phyloP scores from a whole-genome alignment of 2,329 filamentous ascomycete genomes.

The Ascochyta clinopodiicola region DNA sequence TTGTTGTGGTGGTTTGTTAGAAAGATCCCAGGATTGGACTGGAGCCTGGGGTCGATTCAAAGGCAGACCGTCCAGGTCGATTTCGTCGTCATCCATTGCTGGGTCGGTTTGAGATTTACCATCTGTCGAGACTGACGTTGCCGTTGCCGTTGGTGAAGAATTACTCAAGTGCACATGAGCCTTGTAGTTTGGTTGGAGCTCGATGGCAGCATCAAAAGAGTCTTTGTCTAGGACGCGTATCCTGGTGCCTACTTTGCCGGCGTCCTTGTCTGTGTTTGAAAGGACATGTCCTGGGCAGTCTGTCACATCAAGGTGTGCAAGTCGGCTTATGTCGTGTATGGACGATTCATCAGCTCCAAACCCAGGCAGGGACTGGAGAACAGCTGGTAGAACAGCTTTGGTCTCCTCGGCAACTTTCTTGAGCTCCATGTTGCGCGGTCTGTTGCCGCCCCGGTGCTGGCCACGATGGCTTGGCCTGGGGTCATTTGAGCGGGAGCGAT shows the following conservation, averaged over 20 bases:
- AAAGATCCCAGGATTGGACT: conserved; percentile 6
- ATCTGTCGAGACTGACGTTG: background rate
- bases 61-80: conserved; percentile 8
- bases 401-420: conserved; percentile 37
- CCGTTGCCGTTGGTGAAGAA: background rate
- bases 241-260: conserved; percentile 31
- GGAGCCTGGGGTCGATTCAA: background rate
- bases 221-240: conserved; percentile 43
- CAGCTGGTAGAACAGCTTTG: conserved; percentile 27
- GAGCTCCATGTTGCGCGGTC: conserved; percentile 32
- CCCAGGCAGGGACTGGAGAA: conserved; percentile 25
- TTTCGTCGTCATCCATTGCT: background rate
- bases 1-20: background rate
- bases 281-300: conserved; percentile 33
- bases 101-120: background rate
- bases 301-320: conserved; percentile 22
- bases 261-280: conserved; percentile 18
- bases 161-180: conserved; percentile 16
- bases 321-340: conserved; percentile 23
- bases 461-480: conserved; percentile 6
- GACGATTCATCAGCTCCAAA: conserved; percentile 31
- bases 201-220: conserved; percentile 43
- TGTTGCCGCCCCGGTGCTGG: conserved; percentile 25
- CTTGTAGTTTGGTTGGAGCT: conserved; percentile 30
- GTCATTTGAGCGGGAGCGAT: conserved; percentile 14